Percentiles rank a stretch among this genome's conserved stretches.
phyloP scores from a whole-genome alignment of 768 basidiomycete species.

The Lactarius pseudohatsudake region DNA sequence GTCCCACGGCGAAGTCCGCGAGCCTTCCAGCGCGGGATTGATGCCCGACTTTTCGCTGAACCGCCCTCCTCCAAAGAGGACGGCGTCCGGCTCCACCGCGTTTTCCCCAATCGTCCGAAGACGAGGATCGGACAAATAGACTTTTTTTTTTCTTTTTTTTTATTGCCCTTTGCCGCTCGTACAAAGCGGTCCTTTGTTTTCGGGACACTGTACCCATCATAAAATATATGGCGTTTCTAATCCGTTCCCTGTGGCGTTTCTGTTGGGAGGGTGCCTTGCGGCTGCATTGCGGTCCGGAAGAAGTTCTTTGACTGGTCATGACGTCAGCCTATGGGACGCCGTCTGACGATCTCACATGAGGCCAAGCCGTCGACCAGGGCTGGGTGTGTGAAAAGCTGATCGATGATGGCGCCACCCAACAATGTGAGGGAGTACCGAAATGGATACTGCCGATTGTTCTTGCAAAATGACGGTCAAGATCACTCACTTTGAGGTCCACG shows the following conservation, averaged over 20 bases:
- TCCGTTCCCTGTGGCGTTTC: background rate
- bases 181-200: background rate
- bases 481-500: conserved; percentile 57
- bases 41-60: conserved; percentile 30
- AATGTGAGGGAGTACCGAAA: background rate
- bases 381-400: background rate
- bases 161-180: background rate
- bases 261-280: background rate
- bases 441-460: background rate
- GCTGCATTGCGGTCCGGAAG: background rate
- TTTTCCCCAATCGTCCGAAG: conserved; percentile 2
- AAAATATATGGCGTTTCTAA: background rate
- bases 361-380: background rate
- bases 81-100: conserved; percentile 22
- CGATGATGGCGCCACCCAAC: background rate
- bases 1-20: conserved; percentile 26
- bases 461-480: conserved; percentile 43
- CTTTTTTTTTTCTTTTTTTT: background rate
- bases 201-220: background rate
- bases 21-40: conserved; percentile 22
- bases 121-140: conserved; percentile 22
- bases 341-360: background rate
- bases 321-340: background rate
- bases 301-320: background rate
- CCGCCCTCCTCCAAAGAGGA: conserved; percentile 30